Conservation (phyloP, 2,329 filamentous ascomycete species). For the Xylariaceae sp. region DNA sequence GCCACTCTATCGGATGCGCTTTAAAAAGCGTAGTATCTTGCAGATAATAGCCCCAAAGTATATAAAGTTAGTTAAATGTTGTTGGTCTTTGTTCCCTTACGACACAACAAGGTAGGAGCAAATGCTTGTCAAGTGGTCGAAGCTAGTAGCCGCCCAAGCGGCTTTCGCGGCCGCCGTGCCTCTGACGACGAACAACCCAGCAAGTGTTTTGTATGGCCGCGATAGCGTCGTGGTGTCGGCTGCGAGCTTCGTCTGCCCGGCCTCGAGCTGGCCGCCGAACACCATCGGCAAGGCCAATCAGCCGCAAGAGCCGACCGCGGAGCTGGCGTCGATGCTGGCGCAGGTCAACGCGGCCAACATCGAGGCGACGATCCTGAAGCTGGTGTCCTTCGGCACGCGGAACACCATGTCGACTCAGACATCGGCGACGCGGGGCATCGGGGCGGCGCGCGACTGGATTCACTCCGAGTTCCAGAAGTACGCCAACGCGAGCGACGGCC, state of each 20-base stretch:
- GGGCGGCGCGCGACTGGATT: conserved; percentile 63
- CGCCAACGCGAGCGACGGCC: conserved; percentile 54
- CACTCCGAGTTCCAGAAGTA: conserved; percentile 54
- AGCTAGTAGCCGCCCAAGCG: conserved; percentile 20
- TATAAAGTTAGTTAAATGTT: too few species aligned
- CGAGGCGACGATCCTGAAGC: conserved; percentile 56
- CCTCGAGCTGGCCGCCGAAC: conserved; percentile 40
- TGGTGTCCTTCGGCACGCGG: conserved; percentile 62
- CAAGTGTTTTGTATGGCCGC: conserved; percentile 20
- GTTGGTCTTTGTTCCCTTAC: not conserved
- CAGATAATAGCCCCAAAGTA: too few species aligned
- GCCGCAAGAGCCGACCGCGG: conserved; percentile 37
- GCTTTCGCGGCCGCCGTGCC: conserved; percentile 25
- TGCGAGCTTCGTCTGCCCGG: conserved; percentile 32
- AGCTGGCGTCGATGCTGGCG: conserved; percentile 38
- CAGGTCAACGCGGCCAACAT: conserved; percentile 50
- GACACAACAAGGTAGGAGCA: too few species aligned
- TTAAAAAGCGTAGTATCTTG: not conserved
- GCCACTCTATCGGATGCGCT: not conserved
- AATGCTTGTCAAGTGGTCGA: conserved; percentile 24
- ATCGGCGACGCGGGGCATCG: conserved; percentile 57
- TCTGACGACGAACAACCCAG: conserved; percentile 31
- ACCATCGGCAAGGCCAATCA: conserved; percentile 34
- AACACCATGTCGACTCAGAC: conserved; percentile 62
- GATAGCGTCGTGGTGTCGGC: conserved; percentile 5